Percentiles rank a stretch among this genome's conserved stretches.
phyloP scores from a whole-genome alignment of 2,329 filamentous ascomycete species.

The Pseudogymnoascus sp. region DNA sequence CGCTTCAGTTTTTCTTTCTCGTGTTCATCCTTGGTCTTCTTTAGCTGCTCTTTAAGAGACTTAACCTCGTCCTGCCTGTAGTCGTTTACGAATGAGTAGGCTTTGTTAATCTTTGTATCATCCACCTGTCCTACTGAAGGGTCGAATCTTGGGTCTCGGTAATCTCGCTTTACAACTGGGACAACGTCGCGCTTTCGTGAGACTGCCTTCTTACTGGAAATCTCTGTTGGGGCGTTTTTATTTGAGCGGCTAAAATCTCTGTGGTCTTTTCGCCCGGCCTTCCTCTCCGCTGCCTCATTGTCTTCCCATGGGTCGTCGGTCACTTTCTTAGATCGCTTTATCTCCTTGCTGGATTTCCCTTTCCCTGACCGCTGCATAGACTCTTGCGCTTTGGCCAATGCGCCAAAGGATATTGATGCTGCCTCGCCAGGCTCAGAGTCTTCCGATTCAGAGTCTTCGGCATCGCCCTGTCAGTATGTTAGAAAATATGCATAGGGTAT shows the following conservation, averaged over 20 bases:
- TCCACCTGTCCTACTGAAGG: conserved; percentile 50
- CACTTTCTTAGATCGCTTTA: conserved; percentile 13
- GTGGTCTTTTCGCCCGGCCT: conserved; percentile 32
- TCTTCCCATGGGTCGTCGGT: conserved; percentile 27
- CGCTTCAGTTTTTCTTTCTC: conserved; percentile 65
- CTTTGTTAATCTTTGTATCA: conserved; percentile 53
- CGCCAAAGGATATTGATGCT: conserved; percentile 72
- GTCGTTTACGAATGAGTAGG: conserved; percentile 81
- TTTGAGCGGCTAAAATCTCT: conserved; percentile 48
- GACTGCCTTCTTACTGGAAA: conserved; percentile 77
- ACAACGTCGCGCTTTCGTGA: conserved; percentile 72
- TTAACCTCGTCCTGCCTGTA: conserved; percentile 81
- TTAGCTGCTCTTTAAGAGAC: conserved; percentile 61
- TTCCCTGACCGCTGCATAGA: conserved; percentile 44
- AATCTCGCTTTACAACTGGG: conserved; percentile 46
- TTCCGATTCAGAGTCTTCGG: conserved; percentile 15
- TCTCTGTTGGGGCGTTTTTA: conserved; percentile 83
- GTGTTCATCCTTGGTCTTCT: conserved; percentile 56
- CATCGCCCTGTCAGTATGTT: conserved; percentile 7
- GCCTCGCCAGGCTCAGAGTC: conserved; percentile 25
- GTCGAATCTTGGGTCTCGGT: conserved; percentile 86
- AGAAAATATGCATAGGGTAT: not conserved
- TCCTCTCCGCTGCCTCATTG: conserved; percentile 36
- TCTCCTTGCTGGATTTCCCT: conserved; percentile 25
- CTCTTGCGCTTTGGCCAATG: conserved; percentile 79